phyloP scores from a whole-genome alignment of 768 basidiomycete species.

The Gelatoporia subvermispora region DNA sequence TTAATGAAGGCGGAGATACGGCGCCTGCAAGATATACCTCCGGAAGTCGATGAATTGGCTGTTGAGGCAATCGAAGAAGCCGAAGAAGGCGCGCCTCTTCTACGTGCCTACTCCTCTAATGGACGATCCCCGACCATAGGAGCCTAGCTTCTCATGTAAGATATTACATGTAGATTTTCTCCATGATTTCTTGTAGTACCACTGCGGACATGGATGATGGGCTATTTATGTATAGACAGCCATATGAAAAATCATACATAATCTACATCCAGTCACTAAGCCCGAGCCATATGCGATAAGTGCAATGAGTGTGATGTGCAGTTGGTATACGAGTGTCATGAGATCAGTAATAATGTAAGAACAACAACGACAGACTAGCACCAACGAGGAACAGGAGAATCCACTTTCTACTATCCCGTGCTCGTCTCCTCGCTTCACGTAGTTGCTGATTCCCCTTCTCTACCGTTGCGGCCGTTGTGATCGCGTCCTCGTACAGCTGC shows the following conservation, averaged over 20 bases:
- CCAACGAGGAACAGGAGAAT: constrained; percentile 89
- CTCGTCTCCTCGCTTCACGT: constrained; percentile 81
- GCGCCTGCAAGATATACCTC: constrained; percentile 42
- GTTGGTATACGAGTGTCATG: neutral
- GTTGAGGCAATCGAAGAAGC: constrained; percentile 55
- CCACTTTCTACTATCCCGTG: constrained; percentile 84
- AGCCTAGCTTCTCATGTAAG: no score
- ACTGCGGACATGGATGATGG: neutral
- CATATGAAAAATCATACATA: no score
- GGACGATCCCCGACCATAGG: no score
- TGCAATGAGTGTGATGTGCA: neutral
- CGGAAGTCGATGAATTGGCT: constrained; percentile 48
- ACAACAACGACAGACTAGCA: constrained; percentile 85
- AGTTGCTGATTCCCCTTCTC: constrained; percentile 90
- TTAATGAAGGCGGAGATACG: constrained; percentile 59
- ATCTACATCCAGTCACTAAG: no score
- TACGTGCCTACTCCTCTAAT: constrained; percentile 23
- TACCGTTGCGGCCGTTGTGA: constrained; percentile 78
- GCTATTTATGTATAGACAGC: no score
- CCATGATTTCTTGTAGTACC: constrained; percentile 9
- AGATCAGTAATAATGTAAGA: constrained; percentile 82
- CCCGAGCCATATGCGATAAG: no score
- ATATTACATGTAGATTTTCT: constrained; percentile 18
- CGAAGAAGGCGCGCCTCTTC: constrained; percentile 58
- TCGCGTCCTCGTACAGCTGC: constrained; percentile 90